These are phyloP conservation scores for Fonsecaea erecta DNA, from an alignment of 2,329 filamentous ascomycete species.

Conservation along the genomic window DNA sequence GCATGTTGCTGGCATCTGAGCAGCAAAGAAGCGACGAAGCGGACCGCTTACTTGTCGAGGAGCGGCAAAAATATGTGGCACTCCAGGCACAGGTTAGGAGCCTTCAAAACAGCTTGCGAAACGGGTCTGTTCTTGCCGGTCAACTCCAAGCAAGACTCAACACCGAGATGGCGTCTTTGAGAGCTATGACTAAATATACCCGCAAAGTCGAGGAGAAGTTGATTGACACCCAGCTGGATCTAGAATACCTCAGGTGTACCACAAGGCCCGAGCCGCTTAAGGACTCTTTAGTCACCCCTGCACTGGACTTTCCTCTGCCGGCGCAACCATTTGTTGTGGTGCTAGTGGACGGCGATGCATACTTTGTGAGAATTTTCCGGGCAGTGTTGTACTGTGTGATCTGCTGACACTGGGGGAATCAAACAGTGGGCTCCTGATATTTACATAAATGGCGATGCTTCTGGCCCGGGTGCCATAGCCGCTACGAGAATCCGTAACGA, in stretches of 20 bases:
- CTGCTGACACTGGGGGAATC: background rate
- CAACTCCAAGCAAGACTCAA: conserved; percentile 25
- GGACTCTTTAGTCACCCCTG: background rate
- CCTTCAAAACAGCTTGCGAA: conserved; percentile 18
- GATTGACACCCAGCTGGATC: conserved; percentile 29
- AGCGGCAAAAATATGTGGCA: background rate
- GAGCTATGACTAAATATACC: conserved; percentile 23
- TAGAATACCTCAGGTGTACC: conserved; percentile 31
- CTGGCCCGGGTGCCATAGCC: conserved; percentile 28
- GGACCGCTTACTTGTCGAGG: conserved; percentile 6
- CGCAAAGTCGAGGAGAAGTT: conserved; percentile 15
- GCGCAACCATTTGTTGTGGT: conserved; percentile 36
- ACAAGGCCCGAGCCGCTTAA: conserved; percentile 9
- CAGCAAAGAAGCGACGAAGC: conserved; percentile 1
- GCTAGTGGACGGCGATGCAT: conserved; percentile 36
- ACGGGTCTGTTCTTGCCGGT: background rate
- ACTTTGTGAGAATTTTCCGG: conserved; percentile 23
- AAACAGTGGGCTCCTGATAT: conserved; percentile 22
- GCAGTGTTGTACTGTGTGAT: background rate
- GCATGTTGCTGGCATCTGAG: conserved; percentile 8
- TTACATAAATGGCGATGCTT: background rate
- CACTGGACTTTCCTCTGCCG: conserved; percentile 22
- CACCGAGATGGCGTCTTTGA: conserved; percentile 21
- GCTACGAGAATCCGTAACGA: conserved; percentile 32
- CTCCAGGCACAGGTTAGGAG: conserved; percentile 3